These are phyloP conservation scores for Avena atlantica DNA, from an alignment of 176 grass and related monocot species.

Conservation along the genomic window DNA sequence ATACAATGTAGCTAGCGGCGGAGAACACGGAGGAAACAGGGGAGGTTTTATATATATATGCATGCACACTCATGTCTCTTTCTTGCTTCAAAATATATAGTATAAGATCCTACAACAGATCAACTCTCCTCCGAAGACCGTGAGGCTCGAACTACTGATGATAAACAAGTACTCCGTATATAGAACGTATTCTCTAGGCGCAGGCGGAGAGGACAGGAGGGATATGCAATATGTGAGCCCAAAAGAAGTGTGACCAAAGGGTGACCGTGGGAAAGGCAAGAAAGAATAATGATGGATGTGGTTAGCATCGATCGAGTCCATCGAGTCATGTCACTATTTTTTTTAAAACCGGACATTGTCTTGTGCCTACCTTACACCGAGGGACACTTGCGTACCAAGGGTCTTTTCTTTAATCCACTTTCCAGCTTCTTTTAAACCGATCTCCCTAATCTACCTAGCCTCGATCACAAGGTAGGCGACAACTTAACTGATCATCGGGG, in stretches of 20 bases:
- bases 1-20: background rate
- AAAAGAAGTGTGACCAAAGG: too few relatives aligned
- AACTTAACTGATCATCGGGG: background rate
- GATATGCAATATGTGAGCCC: background rate
- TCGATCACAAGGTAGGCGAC: background rate
- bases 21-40: too few relatives aligned
- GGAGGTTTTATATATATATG: background rate
- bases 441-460: background rate
- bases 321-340: background rate
- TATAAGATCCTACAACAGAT: background rate
- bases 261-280: constrained; percentile 16
- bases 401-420: background rate
- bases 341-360: constrained; percentile 27
- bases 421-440: background rate
- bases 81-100: too few relatives aligned
- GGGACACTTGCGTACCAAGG: constrained; percentile 11
- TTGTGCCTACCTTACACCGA: constrained; percentile 60
- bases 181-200: background rate
- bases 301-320: constrained; percentile 32
- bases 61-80: too few relatives aligned
- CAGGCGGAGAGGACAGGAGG: too few relatives aligned
- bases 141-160: background rate
- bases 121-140: background rate
- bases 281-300: constrained; percentile 17
- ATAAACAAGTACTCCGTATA: background rate